Evolutionary conservation across 768 basidiomycete species (phyloP).

Genomic region (Amanita thiersii): DNA sequence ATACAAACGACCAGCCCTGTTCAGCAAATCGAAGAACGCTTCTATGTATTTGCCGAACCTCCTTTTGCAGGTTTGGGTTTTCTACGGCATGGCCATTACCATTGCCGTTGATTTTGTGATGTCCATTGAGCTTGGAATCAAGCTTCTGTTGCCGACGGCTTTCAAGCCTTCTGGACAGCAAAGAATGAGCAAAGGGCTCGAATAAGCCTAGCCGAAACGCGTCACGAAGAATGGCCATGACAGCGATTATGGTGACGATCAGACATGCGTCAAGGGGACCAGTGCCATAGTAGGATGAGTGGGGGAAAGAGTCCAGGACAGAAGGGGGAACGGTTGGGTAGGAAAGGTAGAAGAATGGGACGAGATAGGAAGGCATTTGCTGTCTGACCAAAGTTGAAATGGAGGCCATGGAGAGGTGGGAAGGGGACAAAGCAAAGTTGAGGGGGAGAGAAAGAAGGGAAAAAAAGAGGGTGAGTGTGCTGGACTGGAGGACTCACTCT

Average conservation of each 20-base stretch:
- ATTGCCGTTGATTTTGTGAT: conserved; percentile 14
- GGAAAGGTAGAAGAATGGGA: conserved; percentile 70
- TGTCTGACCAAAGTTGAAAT: conserved; percentile 12
- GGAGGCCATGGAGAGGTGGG: conserved; percentile 12
- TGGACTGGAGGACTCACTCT: too few species aligned
- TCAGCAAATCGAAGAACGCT: conserved; percentile 87
- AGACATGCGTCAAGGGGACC: conserved; percentile 77
- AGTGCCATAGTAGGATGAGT: conserved; percentile 61
- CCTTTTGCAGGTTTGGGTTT: conserved; percentile 24
- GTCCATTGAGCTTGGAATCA: conserved; percentile 20
- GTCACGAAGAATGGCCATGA: conserved; percentile 87
- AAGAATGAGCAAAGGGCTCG: conserved; percentile 76
- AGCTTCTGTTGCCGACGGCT: conserved; percentile 17
- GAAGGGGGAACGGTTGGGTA: conserved; percentile 52
- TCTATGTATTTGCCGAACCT: conserved; percentile 55
- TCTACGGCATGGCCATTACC: conserved; percentile 21
- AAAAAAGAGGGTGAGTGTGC: conserved; percentile 8
- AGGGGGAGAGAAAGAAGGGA: conserved; percentile 7
- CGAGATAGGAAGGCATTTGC: conserved; percentile 44
- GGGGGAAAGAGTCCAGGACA: conserved; percentile 62
- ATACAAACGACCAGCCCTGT: conserved; percentile 86
- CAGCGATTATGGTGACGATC: conserved; percentile 71
- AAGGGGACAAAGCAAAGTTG: conserved; percentile 18
- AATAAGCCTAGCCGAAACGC: conserved; percentile 62
- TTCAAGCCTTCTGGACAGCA: conserved; percentile 49